Evolutionary conservation across 495 filamentous ascomycete genomes (phyloP).

Genomic region (Neurospora cerealis): DNA sequence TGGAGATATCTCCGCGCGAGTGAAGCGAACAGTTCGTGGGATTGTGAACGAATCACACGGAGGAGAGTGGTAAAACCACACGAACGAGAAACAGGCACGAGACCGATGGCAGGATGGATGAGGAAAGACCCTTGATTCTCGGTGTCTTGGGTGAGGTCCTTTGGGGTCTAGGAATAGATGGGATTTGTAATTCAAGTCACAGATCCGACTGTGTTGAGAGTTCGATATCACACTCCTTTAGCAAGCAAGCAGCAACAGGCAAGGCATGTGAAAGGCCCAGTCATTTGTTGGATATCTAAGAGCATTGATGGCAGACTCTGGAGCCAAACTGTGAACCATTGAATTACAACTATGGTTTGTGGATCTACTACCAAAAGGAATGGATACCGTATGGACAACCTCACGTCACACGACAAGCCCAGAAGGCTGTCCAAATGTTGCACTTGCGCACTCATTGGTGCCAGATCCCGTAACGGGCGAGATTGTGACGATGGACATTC

Average conservation of each 20-base stretch:
- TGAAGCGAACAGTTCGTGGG: background rate
- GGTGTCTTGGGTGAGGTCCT: background rate
- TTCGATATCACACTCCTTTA: background rate
- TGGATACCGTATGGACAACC: background rate
- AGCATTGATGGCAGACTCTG: background rate
- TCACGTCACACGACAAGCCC: background rate
- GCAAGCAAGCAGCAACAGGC: background rate
- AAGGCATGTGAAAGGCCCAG: background rate
- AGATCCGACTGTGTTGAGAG: background rate
- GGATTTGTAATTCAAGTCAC: background rate
- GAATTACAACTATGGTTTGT: background rate
- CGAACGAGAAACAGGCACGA: background rate
- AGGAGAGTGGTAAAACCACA: background rate
- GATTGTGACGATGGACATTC: background rate
- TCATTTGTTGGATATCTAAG: background rate
- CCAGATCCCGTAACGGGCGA: background rate
- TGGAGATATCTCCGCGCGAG: background rate
- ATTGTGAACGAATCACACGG: background rate
- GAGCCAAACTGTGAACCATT: background rate
- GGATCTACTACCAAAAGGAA: background rate
- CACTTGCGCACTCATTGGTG: background rate
- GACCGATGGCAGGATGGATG: too few relatives aligned
- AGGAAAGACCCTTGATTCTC: too few relatives aligned
- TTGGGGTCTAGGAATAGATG: background rate
- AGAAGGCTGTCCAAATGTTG: background rate